These are phyloP conservation scores for Penicillium waksmanii DNA, from an alignment of 495 filamentous ascomycete species.

Conservation along the genomic window DNA sequence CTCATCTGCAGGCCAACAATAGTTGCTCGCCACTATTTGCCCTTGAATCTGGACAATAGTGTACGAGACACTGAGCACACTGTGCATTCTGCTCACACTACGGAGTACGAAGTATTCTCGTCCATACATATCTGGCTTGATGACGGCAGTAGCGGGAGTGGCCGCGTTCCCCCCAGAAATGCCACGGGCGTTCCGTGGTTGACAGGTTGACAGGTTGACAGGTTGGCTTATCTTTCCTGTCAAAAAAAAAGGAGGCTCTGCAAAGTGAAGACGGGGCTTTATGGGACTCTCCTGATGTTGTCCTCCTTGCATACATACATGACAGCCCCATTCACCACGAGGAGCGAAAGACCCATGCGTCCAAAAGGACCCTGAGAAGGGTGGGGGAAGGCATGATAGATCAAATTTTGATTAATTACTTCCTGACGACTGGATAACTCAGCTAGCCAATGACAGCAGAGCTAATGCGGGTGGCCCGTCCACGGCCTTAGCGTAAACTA, in stretches of 20 bases:
- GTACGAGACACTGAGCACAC: no score
- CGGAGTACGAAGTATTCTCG: no score
- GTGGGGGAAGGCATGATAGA: slow-evolving; percentile 19
- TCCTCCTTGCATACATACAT: not conserved
- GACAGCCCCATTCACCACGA: slow-evolving; percentile 2
- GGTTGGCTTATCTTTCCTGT: not conserved
- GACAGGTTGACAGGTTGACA: not conserved
- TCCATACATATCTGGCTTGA: not conserved
- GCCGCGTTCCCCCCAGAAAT: slow-evolving; percentile 15
- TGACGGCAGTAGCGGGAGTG: slow-evolving; percentile 16
- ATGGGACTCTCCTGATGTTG: not conserved
- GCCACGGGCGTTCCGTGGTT: slow-evolving; percentile 22
- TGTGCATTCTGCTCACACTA: no score
- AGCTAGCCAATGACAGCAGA: slow-evolving; percentile 19
- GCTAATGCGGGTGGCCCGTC: slow-evolving; percentile 22
- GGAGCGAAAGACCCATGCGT: not conserved
- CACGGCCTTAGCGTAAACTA: not conserved
- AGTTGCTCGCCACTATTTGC: slow-evolving; percentile 1
- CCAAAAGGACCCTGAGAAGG: slow-evolving; percentile 17
- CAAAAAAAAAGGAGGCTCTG: not conserved
- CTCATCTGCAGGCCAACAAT: not conserved
- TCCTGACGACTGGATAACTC: slow-evolving; percentile 20
- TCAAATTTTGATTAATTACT: slow-evolving; percentile 27
- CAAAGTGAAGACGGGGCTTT: not conserved
- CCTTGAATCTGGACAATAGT: not conserved